These are phyloP conservation scores for Trichoderma sp. DNA, from an alignment of 2,329 filamentous ascomycete species.

Conservation along the genomic window DNA sequence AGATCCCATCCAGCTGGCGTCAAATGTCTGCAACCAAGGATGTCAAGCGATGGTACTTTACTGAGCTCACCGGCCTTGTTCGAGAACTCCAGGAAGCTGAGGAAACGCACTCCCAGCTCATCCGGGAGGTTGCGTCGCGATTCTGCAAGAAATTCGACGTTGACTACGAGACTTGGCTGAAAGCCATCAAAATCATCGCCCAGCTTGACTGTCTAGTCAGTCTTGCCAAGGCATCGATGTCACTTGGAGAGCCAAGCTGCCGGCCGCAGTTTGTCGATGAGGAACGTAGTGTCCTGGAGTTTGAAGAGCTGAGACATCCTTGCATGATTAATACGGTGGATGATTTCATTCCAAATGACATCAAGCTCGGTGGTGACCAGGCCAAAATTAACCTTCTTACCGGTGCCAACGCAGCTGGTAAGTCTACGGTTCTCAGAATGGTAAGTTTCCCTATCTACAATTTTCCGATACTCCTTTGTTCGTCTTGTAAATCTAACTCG, in stretches of 20 bases:
- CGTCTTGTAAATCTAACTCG: slow-evolving; percentile 28
- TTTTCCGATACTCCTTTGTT: background rate
- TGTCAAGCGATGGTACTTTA: slow-evolving; percentile 92
- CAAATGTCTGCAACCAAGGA: slow-evolving; percentile 94
- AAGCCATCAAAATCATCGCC: slow-evolving; percentile 84
- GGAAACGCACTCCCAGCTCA: slow-evolving; percentile 88
- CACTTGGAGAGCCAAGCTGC: slow-evolving; percentile 83
- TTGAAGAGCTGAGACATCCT: slow-evolving; percentile 88
- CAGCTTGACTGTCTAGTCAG: slow-evolving; percentile 95
- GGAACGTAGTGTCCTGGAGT: slow-evolving; percentile 84
- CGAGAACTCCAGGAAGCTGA: slow-evolving; percentile 90
- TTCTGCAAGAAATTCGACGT: slow-evolving; percentile 89
- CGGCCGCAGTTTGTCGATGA: slow-evolving; percentile 84
- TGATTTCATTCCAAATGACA: slow-evolving; percentile 96
- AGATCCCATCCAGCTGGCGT: slow-evolving; percentile 86
- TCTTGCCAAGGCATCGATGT: slow-evolving; percentile 82
- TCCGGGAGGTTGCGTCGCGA: slow-evolving; percentile 79
- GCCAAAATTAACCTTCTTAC: slow-evolving; percentile 90
- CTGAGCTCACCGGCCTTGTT: slow-evolving; percentile 78
- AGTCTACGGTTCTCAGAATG: slow-evolving; percentile 96
- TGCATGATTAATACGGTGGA: slow-evolving; percentile 88
- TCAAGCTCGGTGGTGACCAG: slow-evolving; percentile 77
- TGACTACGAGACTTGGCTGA: slow-evolving; percentile 82
- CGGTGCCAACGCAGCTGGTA: slow-evolving; percentile 94
- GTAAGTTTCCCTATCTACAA: slow-evolving; percentile 47